A percentile compares a stretch with the other conserved stretches of the same genome.
Evolutionary conservation across 805 yeast species (phyloP).

Genomic region (Metschnikowia sp.): DNA sequence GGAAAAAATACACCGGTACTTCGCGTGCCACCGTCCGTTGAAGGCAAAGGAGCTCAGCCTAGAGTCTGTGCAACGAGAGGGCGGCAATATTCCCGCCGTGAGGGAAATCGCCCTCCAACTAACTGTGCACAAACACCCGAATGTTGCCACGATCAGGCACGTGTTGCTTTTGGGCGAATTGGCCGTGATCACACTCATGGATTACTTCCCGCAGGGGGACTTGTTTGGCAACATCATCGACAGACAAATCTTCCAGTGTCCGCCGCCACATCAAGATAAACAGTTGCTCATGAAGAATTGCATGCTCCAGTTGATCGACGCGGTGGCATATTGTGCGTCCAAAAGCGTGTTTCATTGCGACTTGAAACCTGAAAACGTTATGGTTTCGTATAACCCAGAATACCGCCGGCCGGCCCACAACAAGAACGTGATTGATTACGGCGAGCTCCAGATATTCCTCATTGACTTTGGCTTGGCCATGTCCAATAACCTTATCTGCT

Average conservation of each 20-base stretch:
- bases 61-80: conserved; percentile 22
- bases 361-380: conserved; percentile 40
- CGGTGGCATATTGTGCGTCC: conserved; percentile 31
- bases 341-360: conserved; percentile 39
- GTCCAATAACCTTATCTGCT: conserved; percentile 50
- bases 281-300: conserved; percentile 43
- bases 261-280: conserved; percentile 48
- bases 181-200: conserved; percentile 74
- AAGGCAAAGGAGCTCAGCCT: conserved; percentile 8
- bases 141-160: conserved; percentile 71
- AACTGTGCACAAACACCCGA: conserved; percentile 73
- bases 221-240: conserved; percentile 84
- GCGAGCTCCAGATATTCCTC: conserved; percentile 53
- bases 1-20: conserved; percentile 21
- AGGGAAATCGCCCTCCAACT: conserved; percentile 74
- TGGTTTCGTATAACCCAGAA: conserved; percentile 31
- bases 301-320: conserved; percentile 39
- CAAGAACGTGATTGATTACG: conserved; percentile 28
- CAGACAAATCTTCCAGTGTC: conserved; percentile 53
- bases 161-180: conserved; percentile 56
- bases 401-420: conserved; percentile 19
- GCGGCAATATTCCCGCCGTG: conserved; percentile 34
- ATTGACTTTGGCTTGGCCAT: conserved; percentile 93
- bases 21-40: conserved; percentile 5
- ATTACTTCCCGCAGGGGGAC: conserved; percentile 82